Percentiles rank a stretch among this genome's conserved stretches.
Evolutionary conservation across 352 stramenopile species (phyloP).

Genomic region (Plasmopara viticola): DNA sequence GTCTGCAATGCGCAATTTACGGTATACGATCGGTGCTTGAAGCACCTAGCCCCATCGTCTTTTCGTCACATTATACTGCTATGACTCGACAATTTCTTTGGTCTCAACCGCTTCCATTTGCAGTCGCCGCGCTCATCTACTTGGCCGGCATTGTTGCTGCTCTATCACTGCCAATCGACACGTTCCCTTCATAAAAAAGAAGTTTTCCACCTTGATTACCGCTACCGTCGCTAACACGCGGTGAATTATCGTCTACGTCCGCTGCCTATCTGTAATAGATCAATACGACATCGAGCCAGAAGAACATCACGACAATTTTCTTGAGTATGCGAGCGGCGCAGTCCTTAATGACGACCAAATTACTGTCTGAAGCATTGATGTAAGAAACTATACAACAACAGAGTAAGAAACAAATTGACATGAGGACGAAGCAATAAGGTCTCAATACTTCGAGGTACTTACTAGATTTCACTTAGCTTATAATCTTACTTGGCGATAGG

Average conservation of each 20-base stretch:
- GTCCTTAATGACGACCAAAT: conserved; percentile 17
- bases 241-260: conserved; percentile 22
- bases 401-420: too few relatives aligned
- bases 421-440: too few relatives aligned
- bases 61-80: conserved; percentile 49
- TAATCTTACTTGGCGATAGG: too few relatives aligned
- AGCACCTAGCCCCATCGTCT: conserved; percentile 54
- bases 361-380: conserved; percentile 48
- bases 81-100: conserved; percentile 41
- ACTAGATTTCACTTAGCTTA: too few relatives aligned
- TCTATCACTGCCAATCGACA: conserved; percentile 28
- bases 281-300: conserved; percentile 42
- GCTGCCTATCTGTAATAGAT: conserved; percentile 42
- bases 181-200: conserved; percentile 6
- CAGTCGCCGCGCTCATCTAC: conserved; percentile 48
- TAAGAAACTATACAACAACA: too few relatives aligned
- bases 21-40: conserved; percentile 59
- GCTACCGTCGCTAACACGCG: conserved; percentile 36
- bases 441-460: too few relatives aligned
- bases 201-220: too few relatives aligned
- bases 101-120: conserved; percentile 51
- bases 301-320: conserved; percentile 4
- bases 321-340: conserved; percentile 14
- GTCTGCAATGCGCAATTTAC: conserved; percentile 68
- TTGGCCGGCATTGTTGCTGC: conserved; percentile 41